Evolutionary conservation across 805 yeast species (phyloP), one percentile per base, ranked within the genome.

Genomic region (Myxozyma udenii): DNA sequence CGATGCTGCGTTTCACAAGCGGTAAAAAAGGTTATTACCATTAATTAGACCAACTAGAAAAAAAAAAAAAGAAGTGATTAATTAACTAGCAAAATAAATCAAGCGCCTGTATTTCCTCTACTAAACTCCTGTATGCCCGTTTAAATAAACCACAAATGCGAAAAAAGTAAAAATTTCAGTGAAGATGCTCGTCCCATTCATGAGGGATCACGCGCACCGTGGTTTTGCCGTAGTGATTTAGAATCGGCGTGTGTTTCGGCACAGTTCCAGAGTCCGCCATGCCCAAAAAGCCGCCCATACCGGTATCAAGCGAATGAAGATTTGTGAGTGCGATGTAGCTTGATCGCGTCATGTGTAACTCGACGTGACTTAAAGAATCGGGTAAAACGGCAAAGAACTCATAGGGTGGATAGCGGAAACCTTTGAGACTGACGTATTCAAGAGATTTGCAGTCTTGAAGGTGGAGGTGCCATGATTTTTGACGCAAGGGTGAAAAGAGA

Each of bases 401-500:
- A n/a, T 19, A 24, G 5, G 44, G 48, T 1, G 59, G 59, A 19
- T 48, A 49, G 4, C 58, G 47, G 24, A 55, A 55, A 9, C 59
- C 59, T 24, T 48, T 55, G 35, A 55, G 53, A 6, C 44, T 33
- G 22, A 55, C 48, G 14, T 25, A 38, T 23, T 53, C 52, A 6
- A 55, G 45, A 5, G 32, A 43, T 1, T 3, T 6, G 36, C 59
- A 55, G 4, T 23, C 46, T 19, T 32, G 35, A 11, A 55, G 53
- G 6, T 32, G 41, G 11, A 57, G 59, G 25, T 52, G 48, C 59
- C 59, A 55, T 3, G 59, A 28, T 30, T 55, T 55, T 21, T 55
- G 59, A 12, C 57, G 59, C 3, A 44, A 35, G 11, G 56, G 51
- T n/a, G 53, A 48, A 19, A 43, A 41, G 1, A 52, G 36, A 21